These are phyloP conservation scores for Discostella stelligeroides DNA, from an alignment of 108 stramenopile genomes.

Conservation along the genomic window DNA sequence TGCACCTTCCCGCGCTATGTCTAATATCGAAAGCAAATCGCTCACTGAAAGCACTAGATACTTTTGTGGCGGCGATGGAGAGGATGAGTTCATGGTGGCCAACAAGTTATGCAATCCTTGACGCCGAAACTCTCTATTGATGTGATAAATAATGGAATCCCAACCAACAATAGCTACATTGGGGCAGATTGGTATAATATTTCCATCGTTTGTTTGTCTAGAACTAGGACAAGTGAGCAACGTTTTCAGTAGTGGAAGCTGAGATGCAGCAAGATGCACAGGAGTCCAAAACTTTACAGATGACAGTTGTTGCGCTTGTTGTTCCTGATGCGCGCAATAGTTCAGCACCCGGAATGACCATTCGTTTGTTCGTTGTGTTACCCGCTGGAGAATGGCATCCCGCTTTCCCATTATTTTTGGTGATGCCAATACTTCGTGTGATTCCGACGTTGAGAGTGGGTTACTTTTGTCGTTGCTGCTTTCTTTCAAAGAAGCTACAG, in stretches of 20 bases:
- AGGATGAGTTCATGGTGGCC: conserved; percentile 17
- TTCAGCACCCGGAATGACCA: conserved; percentile 9
- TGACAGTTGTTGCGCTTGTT: not conserved
- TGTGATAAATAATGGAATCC: conserved; percentile 26
- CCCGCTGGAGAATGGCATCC: not conserved
- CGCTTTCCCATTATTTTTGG: not conserved
- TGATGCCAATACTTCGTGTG: not conserved
- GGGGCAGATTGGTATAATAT: conserved; percentile 8
- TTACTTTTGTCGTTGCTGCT: not conserved
- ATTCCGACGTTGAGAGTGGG: not conserved
- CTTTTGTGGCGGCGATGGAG: conserved; percentile 23
- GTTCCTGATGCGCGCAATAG: not conserved
- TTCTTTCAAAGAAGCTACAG: not conserved
- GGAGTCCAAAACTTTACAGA: conserved; percentile 22
- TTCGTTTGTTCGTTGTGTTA: conserved; percentile 12
- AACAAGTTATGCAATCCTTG: conserved; percentile 21
- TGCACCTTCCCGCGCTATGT: conserved; percentile 34
- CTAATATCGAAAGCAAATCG: conserved; percentile 46
- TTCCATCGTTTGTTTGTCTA: not conserved
- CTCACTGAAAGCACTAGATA: conserved; percentile 43
- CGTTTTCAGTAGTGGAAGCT: conserved; percentile 14
- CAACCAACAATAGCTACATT: conserved; percentile 44
- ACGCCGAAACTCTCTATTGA: conserved; percentile 5
- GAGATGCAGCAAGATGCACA: conserved; percentile 17
- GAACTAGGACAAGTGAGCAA: conserved; percentile 11